Percentiles rank a stretch among this genome's conserved stretches.
Conservation (phyloP, 2,329 filamentous ascomycete genomes). For the Cyanodermella asteris region DNA sequence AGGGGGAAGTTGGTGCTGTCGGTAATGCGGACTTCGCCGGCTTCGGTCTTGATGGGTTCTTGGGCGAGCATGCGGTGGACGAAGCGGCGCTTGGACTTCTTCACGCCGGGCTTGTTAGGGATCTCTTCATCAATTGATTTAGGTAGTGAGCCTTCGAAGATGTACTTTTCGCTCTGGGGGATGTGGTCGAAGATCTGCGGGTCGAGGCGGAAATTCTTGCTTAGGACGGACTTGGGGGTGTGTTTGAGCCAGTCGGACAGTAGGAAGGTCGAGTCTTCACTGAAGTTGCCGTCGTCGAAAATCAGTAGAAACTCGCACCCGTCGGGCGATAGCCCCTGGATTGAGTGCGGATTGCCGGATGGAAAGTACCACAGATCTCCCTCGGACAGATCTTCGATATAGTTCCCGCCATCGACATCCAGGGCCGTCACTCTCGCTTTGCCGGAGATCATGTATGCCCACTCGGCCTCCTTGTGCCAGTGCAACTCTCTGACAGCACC, state of each 20-base stretch:
- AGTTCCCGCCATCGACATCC: conserved; percentile 54
- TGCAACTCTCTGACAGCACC: conserved; percentile 57
- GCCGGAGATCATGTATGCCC: conserved; percentile 53
- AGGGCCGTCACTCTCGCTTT: conserved; percentile 49
- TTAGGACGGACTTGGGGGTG: conserved; percentile 49
- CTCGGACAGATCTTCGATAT: conserved; percentile 53
- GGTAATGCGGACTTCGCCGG: conserved; percentile 52
- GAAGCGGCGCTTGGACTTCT: conserved; percentile 46
- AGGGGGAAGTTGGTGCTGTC: conserved; percentile 58
- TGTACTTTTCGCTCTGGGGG: no score
- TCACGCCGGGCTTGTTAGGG: conserved; percentile 36
- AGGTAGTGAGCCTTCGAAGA: no score
- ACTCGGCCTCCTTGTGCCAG: conserved; percentile 64
- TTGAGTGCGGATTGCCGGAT: conserved; percentile 52
- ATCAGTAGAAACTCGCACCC: conserved; percentile 43
- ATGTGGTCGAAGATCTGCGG: conserved; percentile 48
- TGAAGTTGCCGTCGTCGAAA: conserved; percentile 37
- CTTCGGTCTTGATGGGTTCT: conserved; percentile 40
- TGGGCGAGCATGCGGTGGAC: no score
- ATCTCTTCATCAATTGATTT: no score
- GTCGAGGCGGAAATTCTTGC: conserved; percentile 53
- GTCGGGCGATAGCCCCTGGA: conserved; percentile 50
- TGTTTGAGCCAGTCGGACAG: no score
- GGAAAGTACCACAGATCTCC: conserved; percentile 69
- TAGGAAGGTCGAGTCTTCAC: conserved; percentile 47